phyloP scores from a whole-genome alignment of 2,329 filamentous ascomycete species.

The Aureobasidium sp. region DNA sequence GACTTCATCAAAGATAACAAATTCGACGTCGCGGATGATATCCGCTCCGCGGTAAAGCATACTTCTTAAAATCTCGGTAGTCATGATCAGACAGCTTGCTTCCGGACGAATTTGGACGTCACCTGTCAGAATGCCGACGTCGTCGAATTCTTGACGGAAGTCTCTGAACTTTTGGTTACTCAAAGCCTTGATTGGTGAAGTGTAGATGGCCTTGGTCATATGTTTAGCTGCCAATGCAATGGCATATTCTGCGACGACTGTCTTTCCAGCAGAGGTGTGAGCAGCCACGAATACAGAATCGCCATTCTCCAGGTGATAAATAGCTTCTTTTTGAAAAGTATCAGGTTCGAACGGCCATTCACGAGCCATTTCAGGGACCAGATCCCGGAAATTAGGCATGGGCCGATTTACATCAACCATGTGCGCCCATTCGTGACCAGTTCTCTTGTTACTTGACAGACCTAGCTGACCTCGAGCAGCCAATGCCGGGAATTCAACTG shows the following conservation, averaged over 20 bases:
- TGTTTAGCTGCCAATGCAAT: slow-evolving; percentile 95
- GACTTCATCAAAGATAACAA: slow-evolving; percentile 97
- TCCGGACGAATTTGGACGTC: slow-evolving; percentile 98
- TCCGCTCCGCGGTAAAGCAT: slow-evolving; percentile 97
- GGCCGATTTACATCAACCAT: slow-evolving; percentile 94
- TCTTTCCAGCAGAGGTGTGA: slow-evolving; percentile 96
- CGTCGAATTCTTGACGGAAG: slow-evolving; percentile 82
- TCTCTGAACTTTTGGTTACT: slow-evolving; percentile 99
- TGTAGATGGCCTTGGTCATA: slow-evolving; percentile 99
- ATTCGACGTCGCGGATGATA: slow-evolving; percentile 93
- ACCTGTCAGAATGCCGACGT: slow-evolving; percentile 93
- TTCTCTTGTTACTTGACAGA: slow-evolving; percentile 62
- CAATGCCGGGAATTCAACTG: slow-evolving; percentile 86
- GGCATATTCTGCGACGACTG: slow-evolving; percentile 94
- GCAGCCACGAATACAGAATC: slow-evolving; percentile 98
- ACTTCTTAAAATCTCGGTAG: slow-evolving; percentile 92
- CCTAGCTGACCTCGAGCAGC: slow-evolving; percentile 75
- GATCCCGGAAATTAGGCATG: slow-evolving; percentile 85
- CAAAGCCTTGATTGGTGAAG: slow-evolving; percentile 93
- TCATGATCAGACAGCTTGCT: slow-evolving; percentile 98
- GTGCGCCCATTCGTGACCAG: slow-evolving; percentile 88
- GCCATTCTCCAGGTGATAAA: slow-evolving; percentile 92
- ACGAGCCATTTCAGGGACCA: slow-evolving; percentile 92
- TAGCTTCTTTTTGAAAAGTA: slow-evolving; percentile 96
- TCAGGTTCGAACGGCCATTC: slow-evolving; percentile 97